Conservation (phyloP, 148 eudicot species). For the Rhododendron griersonianum region DNA sequence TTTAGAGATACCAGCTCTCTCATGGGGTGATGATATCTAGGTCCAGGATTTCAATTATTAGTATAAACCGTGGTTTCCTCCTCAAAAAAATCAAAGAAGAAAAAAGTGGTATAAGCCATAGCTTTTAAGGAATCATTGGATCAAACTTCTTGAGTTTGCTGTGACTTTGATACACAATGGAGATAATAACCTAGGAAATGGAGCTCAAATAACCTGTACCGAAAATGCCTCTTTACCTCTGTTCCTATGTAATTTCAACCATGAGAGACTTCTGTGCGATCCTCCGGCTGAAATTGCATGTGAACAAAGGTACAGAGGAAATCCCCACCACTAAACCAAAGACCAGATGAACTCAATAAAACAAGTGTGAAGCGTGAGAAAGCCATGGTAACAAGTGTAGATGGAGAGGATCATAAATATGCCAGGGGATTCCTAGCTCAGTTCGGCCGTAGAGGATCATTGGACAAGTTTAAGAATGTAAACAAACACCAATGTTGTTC, state of each 20-base stretch:
- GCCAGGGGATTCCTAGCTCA: not conserved
- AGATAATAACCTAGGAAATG: not conserved
- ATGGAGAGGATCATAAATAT: not conserved
- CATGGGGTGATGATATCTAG: not conserved
- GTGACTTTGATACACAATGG: not conserved
- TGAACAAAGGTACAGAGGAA: not conserved
- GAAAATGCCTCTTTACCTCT: not conserved
- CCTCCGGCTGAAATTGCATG: not conserved
- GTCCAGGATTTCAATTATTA: not conserved
- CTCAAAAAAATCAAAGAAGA: not conserved
- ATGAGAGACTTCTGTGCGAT: not conserved
- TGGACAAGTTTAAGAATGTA: not conserved
- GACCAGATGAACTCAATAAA: not conserved
- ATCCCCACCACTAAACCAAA: not conserved
- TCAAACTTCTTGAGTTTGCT: not conserved
- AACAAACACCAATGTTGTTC: conserved; percentile 6
- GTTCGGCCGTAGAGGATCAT: not conserved
- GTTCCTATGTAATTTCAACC: not conserved
- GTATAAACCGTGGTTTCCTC: not conserved
- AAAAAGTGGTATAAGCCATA: not conserved
- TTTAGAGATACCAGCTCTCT: not conserved
- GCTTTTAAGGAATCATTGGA: not conserved
- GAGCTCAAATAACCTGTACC: not conserved
- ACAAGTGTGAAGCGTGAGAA: not conserved
- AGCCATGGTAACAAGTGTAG: not conserved